phyloP scores from a whole-genome alignment of 2,329 filamentous ascomycete species.

The Mycosphaerella sp. region DNA sequence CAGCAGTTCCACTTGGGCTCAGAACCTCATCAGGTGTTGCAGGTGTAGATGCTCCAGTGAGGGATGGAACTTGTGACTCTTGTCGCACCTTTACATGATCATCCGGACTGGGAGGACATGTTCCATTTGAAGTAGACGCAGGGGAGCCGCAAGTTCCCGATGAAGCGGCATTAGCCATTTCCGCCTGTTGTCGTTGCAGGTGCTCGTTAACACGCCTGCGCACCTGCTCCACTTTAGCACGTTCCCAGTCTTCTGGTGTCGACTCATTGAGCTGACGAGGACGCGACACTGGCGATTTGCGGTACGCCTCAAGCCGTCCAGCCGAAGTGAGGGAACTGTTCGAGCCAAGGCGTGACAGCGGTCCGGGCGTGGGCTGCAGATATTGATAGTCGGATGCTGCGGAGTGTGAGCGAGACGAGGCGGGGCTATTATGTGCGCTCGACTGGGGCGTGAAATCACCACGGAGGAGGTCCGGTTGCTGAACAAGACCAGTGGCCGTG shows the following conservation, averaged over 20 bases:
- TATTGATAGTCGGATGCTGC: constrained; percentile 21
- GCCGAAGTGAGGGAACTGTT: constrained; percentile 26
- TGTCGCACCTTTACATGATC: constrained; percentile 21
- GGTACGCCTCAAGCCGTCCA: constrained; percentile 12
- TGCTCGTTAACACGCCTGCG: constrained; percentile 33
- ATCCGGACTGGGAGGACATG: constrained; percentile 45
- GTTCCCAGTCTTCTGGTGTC: constrained; percentile 29
- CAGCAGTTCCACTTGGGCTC: constrained; percentile 34
- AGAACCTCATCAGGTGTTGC: constrained; percentile 33
- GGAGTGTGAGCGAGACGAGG: constrained; percentile 20
- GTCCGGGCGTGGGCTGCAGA: constrained; percentile 18
- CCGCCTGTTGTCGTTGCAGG: constrained; percentile 27
- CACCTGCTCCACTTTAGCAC: constrained; percentile 32
- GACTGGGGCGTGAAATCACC: constrained; percentile 24
- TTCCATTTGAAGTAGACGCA: constrained; percentile 31
- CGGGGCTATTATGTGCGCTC: constrained; percentile 23
- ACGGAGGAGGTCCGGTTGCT: constrained; percentile 45
- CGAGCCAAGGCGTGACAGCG: constrained; percentile 27
- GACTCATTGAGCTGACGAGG: constrained; percentile 27
- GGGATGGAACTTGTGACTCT: constrained; percentile 21
- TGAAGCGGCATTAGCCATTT: constrained; percentile 22
- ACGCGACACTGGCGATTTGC: constrained; percentile 10
- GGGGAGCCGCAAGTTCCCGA: constrained; percentile 5
- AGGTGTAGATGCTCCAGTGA: constrained; percentile 21
- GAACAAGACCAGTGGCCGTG: constrained; percentile 53